Base-by-base conservation (phyloP, 2,329 filamentous ascomycete genomes). In the Alternaria incomplexa region DNA sequence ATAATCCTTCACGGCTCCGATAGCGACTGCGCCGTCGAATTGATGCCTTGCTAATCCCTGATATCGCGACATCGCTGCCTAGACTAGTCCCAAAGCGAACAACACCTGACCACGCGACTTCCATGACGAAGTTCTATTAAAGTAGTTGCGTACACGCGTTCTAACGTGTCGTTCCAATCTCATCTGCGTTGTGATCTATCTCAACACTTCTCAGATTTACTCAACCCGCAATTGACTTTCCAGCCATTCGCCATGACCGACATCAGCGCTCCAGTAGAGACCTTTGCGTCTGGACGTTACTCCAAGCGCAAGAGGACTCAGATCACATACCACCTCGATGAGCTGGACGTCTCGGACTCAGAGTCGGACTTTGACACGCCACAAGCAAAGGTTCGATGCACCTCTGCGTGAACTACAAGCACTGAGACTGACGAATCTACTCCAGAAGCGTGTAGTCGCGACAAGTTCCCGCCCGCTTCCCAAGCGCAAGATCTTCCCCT, bases 221-320 rank as follows among this genome's bases (percentile, higher is more conserved):
- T 43, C 52, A 40, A 47, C 7, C 30, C 26, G 11, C 23, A 20
- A 44, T 28, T 28, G 20, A 47, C 12, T 26, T 30, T 0, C 10
- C 5, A 47, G 22, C 32, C 8, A 46, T 26, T n/a, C 17, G 61
- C 44, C 23, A 75, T 76, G 72, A 67, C 68, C 53, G 61, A 69
- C 53, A 13, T 48, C 20, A 53, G 57, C 20, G 48, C 51, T 25
- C 25, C 56, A 28, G 56, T 63, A 36, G 61, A 55, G 10, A 64
- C 66, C 23, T 68, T 67, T 50, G 65, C 68, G 2, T 68, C 67
- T 15, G 69, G 68, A 36, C 71, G 73, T 26, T 74, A 74, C 62
- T 74, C 75, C 2, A 79, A 79, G 61, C 75, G 77, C 59, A 79
- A 79, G 71, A 68, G 75, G 44, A 71, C 68, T 7, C 73, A 75